These are phyloP conservation scores for Thermomyces lanuginosus DNA, from an alignment of 2,329 filamentous ascomycete genomes.

Conservation along the genomic window DNA sequence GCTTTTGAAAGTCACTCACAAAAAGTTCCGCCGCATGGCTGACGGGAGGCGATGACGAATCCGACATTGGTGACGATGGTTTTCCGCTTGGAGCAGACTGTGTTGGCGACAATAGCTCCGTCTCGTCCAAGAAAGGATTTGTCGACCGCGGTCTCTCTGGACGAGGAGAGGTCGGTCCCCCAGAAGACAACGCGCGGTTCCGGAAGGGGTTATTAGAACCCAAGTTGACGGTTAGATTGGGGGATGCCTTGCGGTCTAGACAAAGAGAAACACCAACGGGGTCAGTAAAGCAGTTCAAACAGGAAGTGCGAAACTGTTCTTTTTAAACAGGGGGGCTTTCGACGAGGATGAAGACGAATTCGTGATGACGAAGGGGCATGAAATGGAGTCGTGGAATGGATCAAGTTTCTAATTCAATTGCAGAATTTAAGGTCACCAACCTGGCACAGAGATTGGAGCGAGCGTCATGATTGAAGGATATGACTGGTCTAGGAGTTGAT, in stretches of 20 bases:
- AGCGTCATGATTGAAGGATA: conserved; percentile 10
- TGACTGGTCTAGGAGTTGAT: conserved; percentile 5
- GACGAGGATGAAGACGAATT: conserved; percentile 4
- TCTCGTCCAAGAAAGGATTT: conserved; percentile 45
- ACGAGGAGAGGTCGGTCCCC: conserved; percentile 14
- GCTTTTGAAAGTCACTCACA: conserved; percentile 30
- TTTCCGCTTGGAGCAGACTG: conserved; percentile 18
- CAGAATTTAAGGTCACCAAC: conserved; percentile 8
- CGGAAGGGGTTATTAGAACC: conserved; percentile 36
- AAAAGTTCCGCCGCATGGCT: conserved; percentile 42
- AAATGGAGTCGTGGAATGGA: conserved; percentile 1
- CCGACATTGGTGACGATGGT: conserved; percentile 15
- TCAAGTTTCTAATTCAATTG: not conserved
- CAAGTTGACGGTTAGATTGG: conserved; percentile 18
- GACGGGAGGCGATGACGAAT: conserved; percentile 24
- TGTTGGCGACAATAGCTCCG: conserved; percentile 21
- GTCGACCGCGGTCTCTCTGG: conserved; percentile 38
- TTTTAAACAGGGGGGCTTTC: not conserved
- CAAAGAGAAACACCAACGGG: conserved; percentile 5
- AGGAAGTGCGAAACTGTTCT: not conserved
- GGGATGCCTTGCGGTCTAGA: conserved; percentile 18
- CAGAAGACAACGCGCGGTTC: conserved; percentile 29
- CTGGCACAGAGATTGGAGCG: conserved; percentile 12
- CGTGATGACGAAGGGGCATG: conserved; percentile 4
- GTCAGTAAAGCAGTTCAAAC: conserved; percentile 4